Base-by-base conservation (phyloP, 2,329 filamentous ascomycete genomes). In the Paracoccidioides lutzii region DNA sequence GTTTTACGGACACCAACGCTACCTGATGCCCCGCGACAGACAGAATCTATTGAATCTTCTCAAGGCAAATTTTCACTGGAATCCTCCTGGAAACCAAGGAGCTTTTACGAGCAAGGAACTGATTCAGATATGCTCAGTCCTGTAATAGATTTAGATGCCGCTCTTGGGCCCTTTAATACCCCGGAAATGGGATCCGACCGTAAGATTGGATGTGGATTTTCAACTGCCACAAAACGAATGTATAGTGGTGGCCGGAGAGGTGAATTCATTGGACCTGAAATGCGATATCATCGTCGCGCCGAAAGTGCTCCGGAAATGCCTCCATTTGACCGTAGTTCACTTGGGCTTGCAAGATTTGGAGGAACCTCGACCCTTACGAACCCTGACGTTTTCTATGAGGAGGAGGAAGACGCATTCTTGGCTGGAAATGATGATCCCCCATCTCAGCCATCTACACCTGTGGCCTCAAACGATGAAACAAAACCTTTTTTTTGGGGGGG, bases 101-200 rank as follows among this genome's bases (percentile, higher is more conserved):
- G 71, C 53, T 74, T 74, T 54, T 74, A 74, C 49, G 71, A 74
- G 48, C 71, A 74, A 58, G 66, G 53, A 42, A 59, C 65, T 2
- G 77, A 81, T 7, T 81, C 84, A 49, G 88, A 94, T 57, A 69
- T 80, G 3, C 79, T 84, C 53, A 88, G 83, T 65, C 84, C 87
- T 6, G 85, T 96, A 69, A 94, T 98, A 60, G 93, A 98, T 69
- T 75, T 98, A 44, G 93, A 98, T 72, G 91, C 90, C 15, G 93
- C 91, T 32, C 78, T 97, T 1, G 90, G 90, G 1, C 90, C 91
- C 0, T 95, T 95, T 70, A 93, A 94, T 64, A 95, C 90, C 0
- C 72, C 74, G 6, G 72, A 73, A 53, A 71, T 71, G 63, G 66
- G 67, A n/a, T 63, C 66, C 15, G 61, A 65, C 28, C 62, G 61